Evolutionary conservation across 176 grass and related monocot species (phyloP).

Genomic region (Hordeum marinum): DNA sequence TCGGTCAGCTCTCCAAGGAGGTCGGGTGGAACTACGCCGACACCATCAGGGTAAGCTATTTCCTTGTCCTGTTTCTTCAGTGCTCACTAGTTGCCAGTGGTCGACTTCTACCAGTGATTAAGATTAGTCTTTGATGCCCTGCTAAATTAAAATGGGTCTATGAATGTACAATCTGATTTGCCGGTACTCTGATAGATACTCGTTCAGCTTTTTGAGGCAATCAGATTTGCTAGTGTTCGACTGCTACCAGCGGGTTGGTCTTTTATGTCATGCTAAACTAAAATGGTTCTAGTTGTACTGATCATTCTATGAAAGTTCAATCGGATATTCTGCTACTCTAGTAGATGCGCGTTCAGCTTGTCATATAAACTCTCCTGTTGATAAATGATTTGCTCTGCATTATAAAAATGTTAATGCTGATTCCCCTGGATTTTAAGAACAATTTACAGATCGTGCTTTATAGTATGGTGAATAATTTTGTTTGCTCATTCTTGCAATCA

Average conservation of each 20-base stretch:
- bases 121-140: neutral
- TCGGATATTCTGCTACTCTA: too few relatives aligned
- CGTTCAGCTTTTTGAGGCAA: too few relatives aligned
- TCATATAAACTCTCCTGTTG: neutral
- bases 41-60: slow-evolving; percentile 61
- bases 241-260: neutral
- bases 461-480: too few relatives aligned
- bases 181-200: too few relatives aligned
- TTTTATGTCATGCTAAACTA: neutral
- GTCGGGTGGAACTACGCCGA: slow-evolving; percentile 87
- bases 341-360: neutral
- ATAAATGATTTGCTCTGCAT: too few relatives aligned
- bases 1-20: slow-evolving; percentile 85
- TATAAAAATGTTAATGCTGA: neutral
- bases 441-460: slow-evolving; percentile 13
- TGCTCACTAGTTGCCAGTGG: neutral
- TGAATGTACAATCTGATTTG: neutral
- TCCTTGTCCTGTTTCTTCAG: neutral
- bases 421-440: slow-evolving; percentile 8
- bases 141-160: neutral
- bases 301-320: neutral
- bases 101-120: neutral
- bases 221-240: neutral
- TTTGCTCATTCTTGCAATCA: too few relatives aligned
- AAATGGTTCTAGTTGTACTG: neutral